These are phyloP conservation scores for Speleostelium caveatum DNA, from an alignment of 78 protist species.

Conservation along the genomic window DNA sequence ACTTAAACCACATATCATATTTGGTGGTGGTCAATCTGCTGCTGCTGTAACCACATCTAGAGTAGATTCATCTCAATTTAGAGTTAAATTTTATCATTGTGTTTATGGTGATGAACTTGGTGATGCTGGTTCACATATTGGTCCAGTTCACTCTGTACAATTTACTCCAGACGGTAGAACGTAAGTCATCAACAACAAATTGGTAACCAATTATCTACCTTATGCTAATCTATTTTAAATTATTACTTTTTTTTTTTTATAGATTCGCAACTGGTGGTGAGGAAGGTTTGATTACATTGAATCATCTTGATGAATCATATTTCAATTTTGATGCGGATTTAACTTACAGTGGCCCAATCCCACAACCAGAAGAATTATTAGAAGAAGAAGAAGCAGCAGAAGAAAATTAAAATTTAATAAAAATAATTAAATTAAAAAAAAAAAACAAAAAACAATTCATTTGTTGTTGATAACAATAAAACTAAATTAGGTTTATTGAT, in stretches of 20 bases:
- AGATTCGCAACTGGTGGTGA: conserved; percentile 76
- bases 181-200: too few relatives aligned
- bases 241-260: not conserved
- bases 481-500: too few relatives aligned
- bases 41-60: conserved; percentile 90
- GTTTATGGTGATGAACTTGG: conserved; percentile 80
- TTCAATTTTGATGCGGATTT: conserved; percentile 65
- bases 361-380: too few relatives aligned
- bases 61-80: conserved; percentile 83
- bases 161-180: conserved; percentile 76
- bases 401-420: not conserved
- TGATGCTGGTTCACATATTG: conserved; percentile 69
- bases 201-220: too few relatives aligned
- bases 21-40: conserved; percentile 97
- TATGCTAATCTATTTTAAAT: not conserved
- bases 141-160: conserved; percentile 79
- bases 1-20: conserved; percentile 66
- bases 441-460: too few relatives aligned
- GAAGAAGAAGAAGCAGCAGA: not conserved
- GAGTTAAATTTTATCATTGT: conserved; percentile 91
- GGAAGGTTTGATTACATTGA: conserved; percentile 60
- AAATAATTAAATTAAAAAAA: too few relatives aligned
- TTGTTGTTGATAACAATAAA: too few relatives aligned
- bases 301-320: conserved; percentile 43
- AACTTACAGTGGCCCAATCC: too few relatives aligned